Conservation (phyloP, 2,329 filamentous ascomycete species). For the Calonectria henricotiae region DNA sequence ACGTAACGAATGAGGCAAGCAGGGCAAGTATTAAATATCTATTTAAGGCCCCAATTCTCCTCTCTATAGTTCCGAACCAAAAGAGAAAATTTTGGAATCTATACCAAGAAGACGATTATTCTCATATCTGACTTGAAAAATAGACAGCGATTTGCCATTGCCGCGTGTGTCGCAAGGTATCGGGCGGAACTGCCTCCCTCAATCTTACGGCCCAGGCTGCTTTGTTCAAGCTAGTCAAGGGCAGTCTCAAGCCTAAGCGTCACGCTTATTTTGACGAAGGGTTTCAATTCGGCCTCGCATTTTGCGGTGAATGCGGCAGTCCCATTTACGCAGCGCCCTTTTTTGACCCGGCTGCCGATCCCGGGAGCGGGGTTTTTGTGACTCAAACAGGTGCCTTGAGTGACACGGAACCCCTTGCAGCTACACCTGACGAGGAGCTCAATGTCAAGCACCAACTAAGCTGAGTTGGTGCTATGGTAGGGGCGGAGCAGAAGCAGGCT, state of each 20-base stretch:
- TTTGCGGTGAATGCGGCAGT: not conserved
- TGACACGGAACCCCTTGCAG: not conserved
- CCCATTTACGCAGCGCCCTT: slow-evolving; percentile 4
- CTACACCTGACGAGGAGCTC: not conserved
- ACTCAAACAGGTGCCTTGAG: not conserved
- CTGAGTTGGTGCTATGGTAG: not conserved
- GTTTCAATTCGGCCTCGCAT: not conserved
- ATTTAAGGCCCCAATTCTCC: not conserved
- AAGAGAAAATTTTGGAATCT: not conserved
- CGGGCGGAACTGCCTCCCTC: not conserved
- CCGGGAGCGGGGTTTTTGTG: not conserved
- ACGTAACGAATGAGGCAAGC: not conserved
- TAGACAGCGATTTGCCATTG: not conserved
- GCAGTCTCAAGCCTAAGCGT: not conserved
- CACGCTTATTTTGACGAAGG: not conserved
- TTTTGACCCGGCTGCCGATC: not conserved
- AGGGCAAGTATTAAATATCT: not conserved
- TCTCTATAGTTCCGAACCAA: not conserved
- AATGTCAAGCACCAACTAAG: not conserved
- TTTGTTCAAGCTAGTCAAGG: not conserved
- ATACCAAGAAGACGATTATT: not conserved
- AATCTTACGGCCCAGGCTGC: not conserved
- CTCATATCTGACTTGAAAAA: not conserved
- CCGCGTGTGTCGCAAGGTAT: not conserved
- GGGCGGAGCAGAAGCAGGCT: slow-evolving; percentile 1